Conservation (phyloP, 2,329 filamentous ascomycete species). For the Epichloe gansuensis region DNA sequence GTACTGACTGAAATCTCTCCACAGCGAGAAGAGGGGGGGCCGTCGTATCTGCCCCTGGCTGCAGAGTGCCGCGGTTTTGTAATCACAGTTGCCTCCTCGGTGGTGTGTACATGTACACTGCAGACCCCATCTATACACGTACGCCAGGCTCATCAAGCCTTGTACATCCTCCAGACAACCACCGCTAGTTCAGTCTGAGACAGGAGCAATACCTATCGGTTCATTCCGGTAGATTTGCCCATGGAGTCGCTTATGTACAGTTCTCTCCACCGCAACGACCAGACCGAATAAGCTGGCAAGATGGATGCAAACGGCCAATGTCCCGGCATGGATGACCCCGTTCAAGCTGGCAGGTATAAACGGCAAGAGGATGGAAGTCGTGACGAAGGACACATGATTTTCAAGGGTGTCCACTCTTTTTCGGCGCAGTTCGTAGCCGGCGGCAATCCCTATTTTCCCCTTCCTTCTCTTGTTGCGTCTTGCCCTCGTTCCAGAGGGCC, state of each 20-base stretch:
- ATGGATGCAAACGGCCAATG: background rate
- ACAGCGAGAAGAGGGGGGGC: no score
- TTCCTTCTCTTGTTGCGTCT: background rate
- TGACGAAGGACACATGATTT: background rate
- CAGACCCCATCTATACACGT: no score
- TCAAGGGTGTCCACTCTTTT: background rate
- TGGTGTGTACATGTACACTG: no score
- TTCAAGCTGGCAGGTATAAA: background rate
- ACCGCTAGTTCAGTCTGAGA: no score
- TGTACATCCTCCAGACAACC: no score
- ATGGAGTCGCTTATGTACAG: background rate
- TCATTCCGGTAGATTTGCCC: no score
- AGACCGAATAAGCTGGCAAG: background rate
- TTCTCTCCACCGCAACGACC: background rate
- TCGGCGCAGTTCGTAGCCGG: background rate
- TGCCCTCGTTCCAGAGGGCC: constrained; percentile 11
- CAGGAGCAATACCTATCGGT: no score
- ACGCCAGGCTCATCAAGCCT: no score
- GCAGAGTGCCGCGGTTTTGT: no score
- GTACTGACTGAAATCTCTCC: no score
- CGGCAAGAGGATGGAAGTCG: background rate
- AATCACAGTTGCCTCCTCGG: no score
- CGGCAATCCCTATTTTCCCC: constrained; percentile 2
- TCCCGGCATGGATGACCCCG: background rate
- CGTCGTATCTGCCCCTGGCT: no score